These are phyloP conservation scores for Candida nonsorbophila DNA, from an alignment of 805 yeast species.

Conservation along the genomic window DNA sequence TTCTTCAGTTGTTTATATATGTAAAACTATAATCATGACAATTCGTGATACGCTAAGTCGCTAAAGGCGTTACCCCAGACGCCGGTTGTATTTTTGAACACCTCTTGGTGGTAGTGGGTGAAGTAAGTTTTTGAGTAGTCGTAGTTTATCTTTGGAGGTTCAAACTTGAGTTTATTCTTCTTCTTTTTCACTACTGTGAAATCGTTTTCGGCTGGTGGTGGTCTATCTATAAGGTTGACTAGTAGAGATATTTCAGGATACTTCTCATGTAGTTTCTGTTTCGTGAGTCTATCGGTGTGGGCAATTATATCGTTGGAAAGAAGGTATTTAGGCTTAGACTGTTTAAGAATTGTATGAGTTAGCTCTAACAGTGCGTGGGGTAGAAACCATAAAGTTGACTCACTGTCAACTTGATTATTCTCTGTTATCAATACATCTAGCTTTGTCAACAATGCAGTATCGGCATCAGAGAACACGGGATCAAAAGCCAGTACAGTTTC, in stretches of 20 bases:
- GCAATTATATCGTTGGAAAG: slow-evolving; percentile 49
- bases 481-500: slow-evolving; percentile 49
- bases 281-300: slow-evolving; percentile 51
- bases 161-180: slow-evolving; percentile 16
- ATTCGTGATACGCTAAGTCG: slow-evolving; percentile 43
- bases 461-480: slow-evolving; percentile 53
- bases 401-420: slow-evolving; percentile 6
- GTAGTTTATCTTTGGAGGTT: slow-evolving; percentile 28
- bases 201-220: slow-evolving; percentile 7
- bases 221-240: slow-evolving; percentile 12
- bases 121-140: slow-evolving; percentile 27
- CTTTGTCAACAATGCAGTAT: slow-evolving; percentile 23
- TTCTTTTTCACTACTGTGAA: slow-evolving; percentile 16
- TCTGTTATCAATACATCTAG: slow-evolving; percentile 11
- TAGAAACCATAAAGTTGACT: slow-evolving; percentile 46
- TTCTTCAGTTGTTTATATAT: no score
- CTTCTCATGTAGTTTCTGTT: slow-evolving; percentile 32
- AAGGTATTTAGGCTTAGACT: slow-evolving; percentile 29
- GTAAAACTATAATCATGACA: neutral
- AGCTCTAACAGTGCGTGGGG: slow-evolving; percentile 71
- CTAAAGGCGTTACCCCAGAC: slow-evolving; percentile 51
- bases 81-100: slow-evolving; percentile 20
- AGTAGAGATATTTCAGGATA: slow-evolving; percentile 42
- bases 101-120: slow-evolving; percentile 10
- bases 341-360: slow-evolving; percentile 35